Conservation (phyloP, 2,329 filamentous ascomycete genomes). For the Zarea fungicola region DNA sequence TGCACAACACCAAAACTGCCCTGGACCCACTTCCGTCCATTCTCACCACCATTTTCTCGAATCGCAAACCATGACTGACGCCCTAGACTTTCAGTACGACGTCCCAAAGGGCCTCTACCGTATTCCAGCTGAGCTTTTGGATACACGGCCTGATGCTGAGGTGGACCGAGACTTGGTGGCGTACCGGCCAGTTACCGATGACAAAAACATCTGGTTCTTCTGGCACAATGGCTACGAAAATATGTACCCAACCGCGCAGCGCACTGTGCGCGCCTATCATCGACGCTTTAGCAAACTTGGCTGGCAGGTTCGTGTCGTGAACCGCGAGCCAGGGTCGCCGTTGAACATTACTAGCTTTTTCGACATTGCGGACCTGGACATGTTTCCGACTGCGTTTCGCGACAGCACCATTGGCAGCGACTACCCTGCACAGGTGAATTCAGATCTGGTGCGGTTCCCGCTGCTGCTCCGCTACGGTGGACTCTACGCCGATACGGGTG, state of each 20-base stretch:
- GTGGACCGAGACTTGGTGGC: constrained; percentile 39
- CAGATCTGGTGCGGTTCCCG: constrained; percentile 53
- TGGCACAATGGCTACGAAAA: constrained; percentile 46
- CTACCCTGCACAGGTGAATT: constrained; percentile 49
- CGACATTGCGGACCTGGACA: constrained; percentile 35
- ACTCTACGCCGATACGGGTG: constrained; percentile 52
- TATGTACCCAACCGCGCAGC: constrained; percentile 47
- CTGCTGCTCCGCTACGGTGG: constrained; percentile 53
- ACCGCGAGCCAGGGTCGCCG: constrained; percentile 38
- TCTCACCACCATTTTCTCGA: no score
- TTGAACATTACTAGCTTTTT: constrained; percentile 46
- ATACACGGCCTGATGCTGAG: constrained; percentile 40
- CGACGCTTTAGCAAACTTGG: constrained; percentile 45
- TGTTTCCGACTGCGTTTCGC: constrained; percentile 45
- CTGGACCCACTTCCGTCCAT: no score
- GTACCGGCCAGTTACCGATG: constrained; percentile 31
- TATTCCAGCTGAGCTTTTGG: constrained; percentile 35
- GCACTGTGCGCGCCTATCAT: constrained; percentile 50
- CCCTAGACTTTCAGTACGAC: neutral
- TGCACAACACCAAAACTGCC: no score
- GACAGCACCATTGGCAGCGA: constrained; percentile 43
- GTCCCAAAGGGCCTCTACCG: constrained; percentile 31
- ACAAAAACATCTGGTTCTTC: constrained; percentile 55
- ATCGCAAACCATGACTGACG: neutral
- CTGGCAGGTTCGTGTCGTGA: constrained; percentile 49